phyloP scores from a whole-genome alignment of 2,329 filamentous ascomycete genomes.

The Ceratocystis eucalypticola region DNA sequence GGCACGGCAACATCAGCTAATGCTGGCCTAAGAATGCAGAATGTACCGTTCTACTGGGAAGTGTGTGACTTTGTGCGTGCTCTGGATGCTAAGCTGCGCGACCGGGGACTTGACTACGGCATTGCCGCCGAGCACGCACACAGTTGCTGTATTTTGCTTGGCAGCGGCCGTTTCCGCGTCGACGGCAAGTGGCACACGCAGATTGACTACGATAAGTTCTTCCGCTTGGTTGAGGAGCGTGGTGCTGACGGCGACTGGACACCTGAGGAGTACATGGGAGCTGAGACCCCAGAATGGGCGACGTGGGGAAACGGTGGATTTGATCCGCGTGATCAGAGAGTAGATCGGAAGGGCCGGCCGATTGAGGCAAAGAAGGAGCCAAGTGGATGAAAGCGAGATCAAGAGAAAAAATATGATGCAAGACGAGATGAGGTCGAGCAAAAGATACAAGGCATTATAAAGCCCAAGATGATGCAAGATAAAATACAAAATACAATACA shows the following conservation, averaged over 20 bases:
- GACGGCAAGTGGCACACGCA: constrained; percentile 76
- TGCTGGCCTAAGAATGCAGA: constrained; percentile 88
- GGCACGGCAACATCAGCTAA: constrained; percentile 74
- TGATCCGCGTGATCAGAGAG: constrained; percentile 75
- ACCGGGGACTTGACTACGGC: constrained; percentile 65
- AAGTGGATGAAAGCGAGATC: background rate
- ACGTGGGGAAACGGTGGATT: constrained; percentile 91
- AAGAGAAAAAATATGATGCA: background rate
- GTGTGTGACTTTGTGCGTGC: constrained; percentile 69
- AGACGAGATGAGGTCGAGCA: background rate
- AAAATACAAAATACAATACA: constrained; percentile 4
- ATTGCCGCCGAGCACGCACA: constrained; percentile 92
- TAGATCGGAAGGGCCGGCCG: constrained; percentile 71
- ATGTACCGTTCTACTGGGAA: constrained; percentile 92
- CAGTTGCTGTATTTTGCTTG: constrained; percentile 81
- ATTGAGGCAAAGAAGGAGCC: constrained; percentile 30
- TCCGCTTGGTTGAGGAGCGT: constrained; percentile 62
- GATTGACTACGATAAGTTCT: constrained; percentile 85
- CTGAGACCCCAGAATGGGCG: constrained; percentile 81
- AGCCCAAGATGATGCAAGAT: background rate
- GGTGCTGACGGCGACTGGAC: constrained; percentile 54
- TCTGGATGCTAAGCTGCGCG: constrained; percentile 53
- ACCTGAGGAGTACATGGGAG: constrained; percentile 83
- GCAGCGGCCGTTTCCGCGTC: constrained; percentile 64
- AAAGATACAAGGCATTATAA: background rate